Base-by-base conservation (phyloP, 768 basidiomycete genomes). In the Boletus reticuloceps region DNA sequence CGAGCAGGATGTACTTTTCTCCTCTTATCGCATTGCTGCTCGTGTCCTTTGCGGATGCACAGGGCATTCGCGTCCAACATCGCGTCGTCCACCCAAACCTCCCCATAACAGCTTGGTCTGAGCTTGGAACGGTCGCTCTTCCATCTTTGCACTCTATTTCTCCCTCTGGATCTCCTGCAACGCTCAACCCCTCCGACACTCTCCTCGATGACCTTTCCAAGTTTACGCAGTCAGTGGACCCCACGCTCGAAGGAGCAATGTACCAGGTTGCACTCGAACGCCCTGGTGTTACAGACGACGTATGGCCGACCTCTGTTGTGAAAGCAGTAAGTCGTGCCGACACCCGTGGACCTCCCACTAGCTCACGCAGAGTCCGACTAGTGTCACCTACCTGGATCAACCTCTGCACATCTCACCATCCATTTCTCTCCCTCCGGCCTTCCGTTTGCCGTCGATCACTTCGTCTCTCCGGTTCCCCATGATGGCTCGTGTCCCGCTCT, bases 401-500 rank as follows among this genome's bases (percentile, higher is more conserved):
- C 79, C 17, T 72, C 81, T 37, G 86, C 90, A 49, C 73, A 77
- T 27, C 66, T 92, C 56, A 66, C 79, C 43, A 67, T 92, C 17
- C 86, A 89, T 66, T 59, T 81, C 51, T 69, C 75, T 13, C 66
- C 73, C 16, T 75, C 70, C 25, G 71, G 75, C 43, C 67, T 68
- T 51, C 84, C 86, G n/a, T 83, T 81, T 66, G 81, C 85, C 43
- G 64, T 91, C 50, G 85, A 90, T 65, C 88, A 91, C 66, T 89
- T 87, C 61, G 74, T 91, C 22, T 78, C 78, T 36, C 83, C 89
- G 32, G 75, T 83, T 41, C 81, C 86, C n/a, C 82, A 79, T 64
- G 79, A 88, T 64, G 89, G 88, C 54, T 70, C 82, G 38, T 93
- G 91, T 66, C 82, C 64, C 25, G 32, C 60, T 51, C 42, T 58